A percentile compares a stretch with the other conserved stretches of the same genome.
Conservation (phyloP, 2,329 filamentous ascomycete genomes). For the Paracoccidioides brasiliensis region DNA sequence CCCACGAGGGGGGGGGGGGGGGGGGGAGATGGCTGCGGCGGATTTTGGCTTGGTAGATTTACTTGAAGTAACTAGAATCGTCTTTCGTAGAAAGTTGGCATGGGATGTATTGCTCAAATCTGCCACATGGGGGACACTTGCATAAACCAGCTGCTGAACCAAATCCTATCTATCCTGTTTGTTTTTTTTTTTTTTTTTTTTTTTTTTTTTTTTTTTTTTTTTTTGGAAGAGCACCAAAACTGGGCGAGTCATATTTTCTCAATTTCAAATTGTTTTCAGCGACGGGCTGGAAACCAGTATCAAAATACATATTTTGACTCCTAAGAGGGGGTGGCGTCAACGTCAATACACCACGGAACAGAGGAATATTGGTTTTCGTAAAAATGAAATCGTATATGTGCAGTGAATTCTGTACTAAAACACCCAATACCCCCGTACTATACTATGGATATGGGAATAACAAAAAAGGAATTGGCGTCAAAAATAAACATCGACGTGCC, state of each 20-base stretch:
- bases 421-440: neutral
- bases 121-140: constrained; percentile 1
- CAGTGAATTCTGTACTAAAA: neutral
- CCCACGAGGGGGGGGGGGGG: neutral
- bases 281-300: no score
- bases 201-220: neutral
- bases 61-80: no score
- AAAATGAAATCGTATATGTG: neutral
- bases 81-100: neutral
- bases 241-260: neutral
- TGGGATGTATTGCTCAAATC: neutral
- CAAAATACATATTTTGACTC: no score
- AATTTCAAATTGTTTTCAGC: neutral
- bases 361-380: neutral
- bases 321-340: no score
- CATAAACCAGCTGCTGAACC: neutral
- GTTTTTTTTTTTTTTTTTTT: no score
- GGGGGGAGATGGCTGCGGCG: neutral
- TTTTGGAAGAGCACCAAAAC: neutral
- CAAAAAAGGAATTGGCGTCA: neutral
- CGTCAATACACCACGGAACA: no score
- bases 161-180: neutral
- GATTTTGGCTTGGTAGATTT: neutral
- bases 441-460: neutral
- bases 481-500: neutral